A percentile compares a stretch with the other conserved stretches of the same genome.
phyloP scores from a whole-genome alignment of 495 filamentous ascomycete genomes.

The Aspergillus nidulans region DNA sequence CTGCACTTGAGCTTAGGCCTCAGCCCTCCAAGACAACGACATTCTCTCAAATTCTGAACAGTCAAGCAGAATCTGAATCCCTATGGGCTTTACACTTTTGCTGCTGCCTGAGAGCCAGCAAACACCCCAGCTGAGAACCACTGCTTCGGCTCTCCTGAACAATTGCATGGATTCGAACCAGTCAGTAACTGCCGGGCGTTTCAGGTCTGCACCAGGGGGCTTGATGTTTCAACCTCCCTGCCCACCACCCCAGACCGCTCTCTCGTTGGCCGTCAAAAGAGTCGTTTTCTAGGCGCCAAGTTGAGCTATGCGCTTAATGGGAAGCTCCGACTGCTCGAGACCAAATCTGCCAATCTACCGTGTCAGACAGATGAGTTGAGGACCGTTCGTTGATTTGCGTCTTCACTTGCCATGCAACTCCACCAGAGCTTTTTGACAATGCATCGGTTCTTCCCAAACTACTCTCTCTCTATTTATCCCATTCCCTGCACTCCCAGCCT shows the following conservation, averaged over 20 bases:
- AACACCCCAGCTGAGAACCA: not conserved
- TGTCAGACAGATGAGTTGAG: conserved; percentile 21
- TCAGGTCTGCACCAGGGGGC: not conserved
- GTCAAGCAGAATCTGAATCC: no score
- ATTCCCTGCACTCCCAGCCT: not conserved
- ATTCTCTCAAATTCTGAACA: no score
- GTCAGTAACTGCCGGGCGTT: not conserved
- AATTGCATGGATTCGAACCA: not conserved
- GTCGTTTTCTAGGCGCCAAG: conserved; percentile 7
- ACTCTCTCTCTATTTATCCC: not conserved
- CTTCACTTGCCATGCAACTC: not conserved
- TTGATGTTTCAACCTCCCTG: conserved; percentile 1
- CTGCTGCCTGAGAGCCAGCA: not conserved
- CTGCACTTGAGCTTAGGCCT: not conserved
- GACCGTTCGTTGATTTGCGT: conserved; percentile 3
- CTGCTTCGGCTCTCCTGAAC: not conserved
- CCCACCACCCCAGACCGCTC: not conserved
- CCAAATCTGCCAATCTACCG: conserved; percentile 10
- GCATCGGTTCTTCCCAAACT: conserved; percentile 1
- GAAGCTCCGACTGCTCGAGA: conserved; percentile 5
- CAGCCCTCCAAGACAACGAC: no score
- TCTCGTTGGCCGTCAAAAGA: not conserved
- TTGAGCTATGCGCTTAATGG: conserved; percentile 10
- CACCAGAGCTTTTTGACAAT: not conserved
- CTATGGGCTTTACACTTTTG: no score